Percentiles rank a stretch among this genome's conserved stretches.
Evolutionary conservation across 192 early-diverging fungal species (phyloP).

Genomic region (Podila minutissima): DNA sequence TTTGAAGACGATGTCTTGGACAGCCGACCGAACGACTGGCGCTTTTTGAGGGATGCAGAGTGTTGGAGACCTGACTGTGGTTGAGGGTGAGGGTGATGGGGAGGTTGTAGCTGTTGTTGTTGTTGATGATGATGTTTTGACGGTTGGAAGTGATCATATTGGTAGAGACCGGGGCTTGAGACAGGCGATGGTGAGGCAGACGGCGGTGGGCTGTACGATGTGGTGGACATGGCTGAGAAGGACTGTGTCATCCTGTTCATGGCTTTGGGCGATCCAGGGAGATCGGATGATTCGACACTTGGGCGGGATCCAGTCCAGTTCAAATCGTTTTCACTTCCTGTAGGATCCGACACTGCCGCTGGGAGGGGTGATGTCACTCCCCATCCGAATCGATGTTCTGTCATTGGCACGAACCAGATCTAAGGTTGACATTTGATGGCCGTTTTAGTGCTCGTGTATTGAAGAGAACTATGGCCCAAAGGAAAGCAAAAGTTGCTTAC

Average conservation of each 20-base stretch:
- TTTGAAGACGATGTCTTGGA: constrained; percentile 17
- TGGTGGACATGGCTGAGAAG: constrained; percentile 22
- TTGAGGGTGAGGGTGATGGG: neutral
- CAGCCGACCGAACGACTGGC: constrained; percentile 25
- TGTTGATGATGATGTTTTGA: neutral
- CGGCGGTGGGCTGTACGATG: constrained; percentile 16
- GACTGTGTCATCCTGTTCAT: neutral
- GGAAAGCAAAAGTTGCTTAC: constrained; percentile 10
- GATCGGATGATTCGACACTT: constrained; percentile 5
- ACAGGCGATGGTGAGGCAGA: constrained; percentile 4
- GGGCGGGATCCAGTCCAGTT: neutral
- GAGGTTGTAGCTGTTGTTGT: neutral
- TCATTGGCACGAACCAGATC: constrained; percentile 42
- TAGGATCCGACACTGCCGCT: neutral
- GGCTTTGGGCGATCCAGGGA: constrained; percentile 3
- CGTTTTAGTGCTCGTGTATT: neutral
- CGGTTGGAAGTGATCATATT: neutral
- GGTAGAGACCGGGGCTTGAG: no score
- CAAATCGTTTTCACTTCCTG: neutral
- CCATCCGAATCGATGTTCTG: constrained; percentile 42
- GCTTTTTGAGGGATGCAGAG: constrained; percentile 8
- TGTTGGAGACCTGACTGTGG: neutral
- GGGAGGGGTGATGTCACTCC: constrained; percentile 29
- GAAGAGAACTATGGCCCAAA: neutral
- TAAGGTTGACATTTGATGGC: neutral